Evolutionary conservation across 1,139 yeast species (phyloP).

Genomic region (Sugiyamaella castrensis): DNA sequence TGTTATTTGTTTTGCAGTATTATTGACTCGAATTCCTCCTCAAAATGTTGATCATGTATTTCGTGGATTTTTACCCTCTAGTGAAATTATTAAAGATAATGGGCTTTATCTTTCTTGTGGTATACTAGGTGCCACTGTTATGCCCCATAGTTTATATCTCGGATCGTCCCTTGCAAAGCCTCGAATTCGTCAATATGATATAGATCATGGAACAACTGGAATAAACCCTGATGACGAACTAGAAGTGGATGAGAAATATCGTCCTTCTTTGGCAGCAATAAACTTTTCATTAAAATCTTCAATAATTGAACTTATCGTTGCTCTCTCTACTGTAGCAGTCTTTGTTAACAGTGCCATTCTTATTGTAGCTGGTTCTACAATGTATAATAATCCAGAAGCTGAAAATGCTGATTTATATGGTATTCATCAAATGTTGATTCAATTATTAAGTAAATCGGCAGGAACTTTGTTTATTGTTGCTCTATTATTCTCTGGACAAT

Average conservation of each 20-base stretch:
- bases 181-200: conserved; percentile 59
- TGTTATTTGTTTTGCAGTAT: conserved; percentile 68
- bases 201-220: conserved; percentile 25
- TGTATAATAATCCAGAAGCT: conserved; percentile 59
- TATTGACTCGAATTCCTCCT: conserved; percentile 54
- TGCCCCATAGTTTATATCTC: conserved; percentile 75
- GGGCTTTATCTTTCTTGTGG: conserved; percentile 76
- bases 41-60: conserved; percentile 51
- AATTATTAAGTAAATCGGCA: conserved; percentile 63
- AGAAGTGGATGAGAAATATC: conserved; percentile 44
- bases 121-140: conserved; percentile 77
- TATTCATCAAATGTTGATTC: conserved; percentile 57
- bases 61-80: conserved; percentile 70
- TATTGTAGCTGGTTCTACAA: conserved; percentile 70
- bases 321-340: conserved; percentile 69
- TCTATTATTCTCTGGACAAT: conserved; percentile 69
- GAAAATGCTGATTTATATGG: conserved; percentile 71
- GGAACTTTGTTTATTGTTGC: conserved; percentile 80
- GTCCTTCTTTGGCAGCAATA: conserved; percentile 64
- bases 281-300: conserved; percentile 65
- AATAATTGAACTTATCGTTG: conserved; percentile 58
- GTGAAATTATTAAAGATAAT: conserved; percentile 55
- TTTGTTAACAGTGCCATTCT: conserved; percentile 78
- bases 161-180: conserved; percentile 79
- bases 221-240: conserved; percentile 30